A percentile compares a stretch with the other conserved stretches of the same genome.
phyloP scores from a whole-genome alignment of 2,329 filamentous ascomycete genomes.

The Xylogone sp. region DNA sequence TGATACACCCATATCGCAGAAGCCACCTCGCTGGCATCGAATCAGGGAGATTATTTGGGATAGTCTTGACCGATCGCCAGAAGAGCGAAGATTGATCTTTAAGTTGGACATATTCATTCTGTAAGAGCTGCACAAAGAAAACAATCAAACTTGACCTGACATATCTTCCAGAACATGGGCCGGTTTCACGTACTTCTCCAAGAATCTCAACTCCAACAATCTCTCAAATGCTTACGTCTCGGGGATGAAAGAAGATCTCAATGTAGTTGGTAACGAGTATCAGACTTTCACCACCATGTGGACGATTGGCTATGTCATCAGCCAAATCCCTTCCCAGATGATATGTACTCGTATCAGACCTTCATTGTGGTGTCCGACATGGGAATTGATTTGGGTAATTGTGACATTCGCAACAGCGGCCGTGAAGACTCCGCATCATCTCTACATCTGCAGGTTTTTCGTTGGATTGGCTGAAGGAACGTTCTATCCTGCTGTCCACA shows the following conservation, averaged over 20 bases:
- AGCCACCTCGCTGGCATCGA: slow-evolving; percentile 11
- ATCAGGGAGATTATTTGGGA: slow-evolving; percentile 37
- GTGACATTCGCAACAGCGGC: slow-evolving; percentile 54
- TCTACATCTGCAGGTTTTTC: slow-evolving; percentile 49
- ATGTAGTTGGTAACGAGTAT: slow-evolving; percentile 32
- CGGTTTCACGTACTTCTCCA: slow-evolving; percentile 23
- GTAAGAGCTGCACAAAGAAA: slow-evolving; percentile 16
- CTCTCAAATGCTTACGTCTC: slow-evolving; percentile 36
- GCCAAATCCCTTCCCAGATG: slow-evolving; percentile 38
- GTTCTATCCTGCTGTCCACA: slow-evolving; percentile 30
- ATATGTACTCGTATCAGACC: slow-evolving; percentile 51
- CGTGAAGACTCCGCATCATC: slow-evolving; percentile 42
- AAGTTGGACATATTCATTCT: slow-evolving; percentile 55
- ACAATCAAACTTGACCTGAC: slow-evolving; percentile 11
- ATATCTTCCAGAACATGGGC: slow-evolving; percentile 18
- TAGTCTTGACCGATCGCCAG: slow-evolving; percentile 41
- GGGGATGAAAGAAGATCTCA: slow-evolving; percentile 34
- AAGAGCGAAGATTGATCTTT: slow-evolving; percentile 47
- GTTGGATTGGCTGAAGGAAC: slow-evolving; percentile 48
- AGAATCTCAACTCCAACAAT: slow-evolving; percentile 22
- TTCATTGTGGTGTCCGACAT: slow-evolving; percentile 52
- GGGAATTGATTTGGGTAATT: slow-evolving; percentile 51
- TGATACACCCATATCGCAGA: slow-evolving; percentile 3
- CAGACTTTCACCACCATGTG: slow-evolving; percentile 38
- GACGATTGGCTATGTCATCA: slow-evolving; percentile 53